These are phyloP conservation scores for Laguncularia racemosa DNA, from an alignment of 345 rosid species.

Conservation along the genomic window DNA sequence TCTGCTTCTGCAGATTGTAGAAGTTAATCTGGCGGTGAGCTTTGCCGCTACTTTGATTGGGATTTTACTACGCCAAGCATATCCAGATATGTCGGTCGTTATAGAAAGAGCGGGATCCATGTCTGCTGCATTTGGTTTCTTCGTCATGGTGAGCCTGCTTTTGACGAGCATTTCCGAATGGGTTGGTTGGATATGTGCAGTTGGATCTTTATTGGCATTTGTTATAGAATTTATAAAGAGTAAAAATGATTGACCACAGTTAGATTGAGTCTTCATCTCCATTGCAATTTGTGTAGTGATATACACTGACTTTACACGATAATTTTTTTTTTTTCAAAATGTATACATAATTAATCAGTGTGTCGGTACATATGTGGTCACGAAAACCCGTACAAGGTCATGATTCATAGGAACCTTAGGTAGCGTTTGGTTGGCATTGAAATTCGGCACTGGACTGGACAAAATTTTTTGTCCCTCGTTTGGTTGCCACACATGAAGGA, in stretches of 20 bases:
- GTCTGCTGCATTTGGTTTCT: slow-evolving; percentile 4
- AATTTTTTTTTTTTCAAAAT: too few relatives aligned
- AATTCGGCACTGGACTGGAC: too few relatives aligned
- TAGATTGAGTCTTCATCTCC: too few relatives aligned
- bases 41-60: slow-evolving; percentile 9
- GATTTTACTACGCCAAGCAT: slow-evolving; percentile 1
- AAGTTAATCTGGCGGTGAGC: slow-evolving; percentile 1
- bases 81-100: neutral
- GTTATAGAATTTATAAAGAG: neutral
- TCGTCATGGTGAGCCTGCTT: slow-evolving; percentile 10
- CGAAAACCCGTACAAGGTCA: too few relatives aligned
- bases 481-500: too few relatives aligned
- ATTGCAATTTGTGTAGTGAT: too few relatives aligned
- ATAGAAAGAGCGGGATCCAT: slow-evolving; percentile 6
- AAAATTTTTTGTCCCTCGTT: too few relatives aligned
- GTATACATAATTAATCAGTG: too few relatives aligned
- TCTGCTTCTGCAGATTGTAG: neutral
- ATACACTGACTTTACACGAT: too few relatives aligned
- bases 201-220: slow-evolving; percentile 5
- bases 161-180: neutral
- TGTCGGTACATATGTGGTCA: too few relatives aligned
- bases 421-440: too few relatives aligned
- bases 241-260: neutral
- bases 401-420: too few relatives aligned
- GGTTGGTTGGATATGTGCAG: slow-evolving; percentile 7